Percentiles rank a stretch among this genome's conserved stretches.
These are phyloP conservation scores for Solanum microdontum DNA, from an alignment of 257 asterid species.

Conservation along the genomic window DNA sequence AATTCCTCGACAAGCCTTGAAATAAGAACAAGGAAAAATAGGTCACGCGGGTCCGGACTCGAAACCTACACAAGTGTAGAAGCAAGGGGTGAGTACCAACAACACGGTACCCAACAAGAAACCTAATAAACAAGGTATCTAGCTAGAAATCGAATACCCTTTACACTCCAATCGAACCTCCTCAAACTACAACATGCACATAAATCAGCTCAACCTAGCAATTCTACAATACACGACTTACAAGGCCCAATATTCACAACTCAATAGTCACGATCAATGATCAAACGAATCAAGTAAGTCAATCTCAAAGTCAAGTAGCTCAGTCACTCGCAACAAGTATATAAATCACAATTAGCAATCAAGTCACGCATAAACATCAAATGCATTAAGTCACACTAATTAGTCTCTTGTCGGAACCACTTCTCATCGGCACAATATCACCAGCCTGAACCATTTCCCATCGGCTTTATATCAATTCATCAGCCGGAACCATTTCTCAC, in stretches of 20 bases:
- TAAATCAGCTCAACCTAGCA: background rate
- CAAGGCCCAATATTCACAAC: background rate
- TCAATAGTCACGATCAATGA: too few relatives aligned
- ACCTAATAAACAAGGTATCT: background rate
- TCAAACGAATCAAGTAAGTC: too few relatives aligned
- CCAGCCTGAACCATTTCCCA: background rate
- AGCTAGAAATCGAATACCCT: background rate
- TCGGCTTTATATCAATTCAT: background rate
- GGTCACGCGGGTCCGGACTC: background rate
- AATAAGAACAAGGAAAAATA: background rate
- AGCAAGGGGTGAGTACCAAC: background rate
- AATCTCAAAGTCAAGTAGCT: background rate
- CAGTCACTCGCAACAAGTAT: background rate
- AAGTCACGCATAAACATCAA: background rate
- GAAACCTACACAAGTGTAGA: background rate
- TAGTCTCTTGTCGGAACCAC: background rate
- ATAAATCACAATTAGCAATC: background rate
- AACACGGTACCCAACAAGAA: background rate
- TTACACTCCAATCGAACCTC: background rate
- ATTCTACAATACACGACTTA: background rate
- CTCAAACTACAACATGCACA: background rate
- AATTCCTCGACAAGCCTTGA: background rate
- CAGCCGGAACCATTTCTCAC: background rate
- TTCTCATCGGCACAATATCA: background rate
- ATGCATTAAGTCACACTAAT: background rate